A percentile compares a stretch with the other conserved stretches of the same genome.
These are phyloP conservation scores for Nemania sp. DNA, from an alignment of 2,329 filamentous ascomycete genomes.

Conservation along the genomic window DNA sequence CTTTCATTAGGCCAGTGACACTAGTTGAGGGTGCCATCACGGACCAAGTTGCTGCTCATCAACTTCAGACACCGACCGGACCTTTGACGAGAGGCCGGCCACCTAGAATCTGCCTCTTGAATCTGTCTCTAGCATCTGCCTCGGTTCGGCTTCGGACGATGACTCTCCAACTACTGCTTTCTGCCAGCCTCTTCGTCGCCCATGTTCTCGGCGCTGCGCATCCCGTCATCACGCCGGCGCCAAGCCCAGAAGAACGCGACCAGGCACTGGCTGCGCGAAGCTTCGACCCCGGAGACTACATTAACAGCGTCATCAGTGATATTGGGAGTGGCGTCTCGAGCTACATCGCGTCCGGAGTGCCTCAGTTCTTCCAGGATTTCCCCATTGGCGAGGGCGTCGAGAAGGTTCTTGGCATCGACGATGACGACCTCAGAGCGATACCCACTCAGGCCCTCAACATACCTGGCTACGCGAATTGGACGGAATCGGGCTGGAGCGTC, in stretches of 20 bases:
- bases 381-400: constrained; percentile 65
- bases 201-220: constrained; percentile 38
- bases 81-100: neutral
- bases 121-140: too few species aligned
- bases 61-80: neutral
- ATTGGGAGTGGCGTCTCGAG: constrained; percentile 62
- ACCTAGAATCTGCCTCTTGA: too few species aligned
- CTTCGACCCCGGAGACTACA: constrained; percentile 54
- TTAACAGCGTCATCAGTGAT: constrained; percentile 53
- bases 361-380: constrained; percentile 69
- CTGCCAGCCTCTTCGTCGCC: constrained; percentile 28
- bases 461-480: constrained; percentile 77
- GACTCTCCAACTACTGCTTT: constrained; percentile 20
- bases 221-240: constrained; percentile 54
- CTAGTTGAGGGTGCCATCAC: too few species aligned
- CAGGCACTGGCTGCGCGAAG: constrained; percentile 43
- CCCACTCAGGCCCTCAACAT: constrained; percentile 75
- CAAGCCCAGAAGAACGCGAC: constrained; percentile 45
- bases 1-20: too few species aligned
- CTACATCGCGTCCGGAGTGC: constrained; percentile 66
- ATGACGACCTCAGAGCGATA: constrained; percentile 61
- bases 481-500: constrained; percentile 75
- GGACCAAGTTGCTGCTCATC: neutral
- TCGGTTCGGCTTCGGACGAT: constrained; percentile 13
- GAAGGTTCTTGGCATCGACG: constrained; percentile 63